Evolutionary conservation across 2,329 filamentous ascomycete species (phyloP).

Genomic region (Camillea tinctor): DNA sequence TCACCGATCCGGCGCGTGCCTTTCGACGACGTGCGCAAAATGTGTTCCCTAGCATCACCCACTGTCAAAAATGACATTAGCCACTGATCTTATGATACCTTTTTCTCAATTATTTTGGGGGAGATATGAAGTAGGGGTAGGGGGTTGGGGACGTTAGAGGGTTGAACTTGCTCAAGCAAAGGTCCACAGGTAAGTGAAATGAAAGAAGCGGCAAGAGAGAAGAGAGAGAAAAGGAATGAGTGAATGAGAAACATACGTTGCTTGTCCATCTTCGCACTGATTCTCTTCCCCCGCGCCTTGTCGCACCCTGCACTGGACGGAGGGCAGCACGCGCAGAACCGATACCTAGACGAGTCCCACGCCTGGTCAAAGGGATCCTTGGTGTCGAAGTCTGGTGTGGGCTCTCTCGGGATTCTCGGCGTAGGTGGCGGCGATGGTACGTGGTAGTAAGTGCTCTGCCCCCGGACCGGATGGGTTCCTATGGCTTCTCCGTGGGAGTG

Average conservation of each 20-base stretch:
- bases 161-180: background rate
- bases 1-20: constrained; percentile 15
- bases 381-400: constrained; percentile 28
- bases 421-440: constrained; percentile 16
- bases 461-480: background rate
- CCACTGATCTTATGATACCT: background rate
- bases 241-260: constrained; percentile 17
- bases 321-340: constrained; percentile 27
- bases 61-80: constrained; percentile 21
- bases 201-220: background rate
- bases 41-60: constrained; percentile 23
- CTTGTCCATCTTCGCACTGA: constrained; percentile 26
- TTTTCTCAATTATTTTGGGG: too few species aligned
- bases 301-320: constrained; percentile 1
- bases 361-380: constrained; percentile 7
- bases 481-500: background rate
- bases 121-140: too few species aligned
- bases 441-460: constrained; percentile 5
- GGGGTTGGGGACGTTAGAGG: too few species aligned
- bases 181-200: background rate
- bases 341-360: constrained; percentile 6
- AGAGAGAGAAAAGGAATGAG: background rate
- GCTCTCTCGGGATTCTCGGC: constrained; percentile 25
- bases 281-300: constrained; percentile 3
- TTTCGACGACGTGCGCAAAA: constrained; percentile 15